phyloP scores from a whole-genome alignment of 1,284 basidiomycete species.

The Quambalaria eucalypti region DNA sequence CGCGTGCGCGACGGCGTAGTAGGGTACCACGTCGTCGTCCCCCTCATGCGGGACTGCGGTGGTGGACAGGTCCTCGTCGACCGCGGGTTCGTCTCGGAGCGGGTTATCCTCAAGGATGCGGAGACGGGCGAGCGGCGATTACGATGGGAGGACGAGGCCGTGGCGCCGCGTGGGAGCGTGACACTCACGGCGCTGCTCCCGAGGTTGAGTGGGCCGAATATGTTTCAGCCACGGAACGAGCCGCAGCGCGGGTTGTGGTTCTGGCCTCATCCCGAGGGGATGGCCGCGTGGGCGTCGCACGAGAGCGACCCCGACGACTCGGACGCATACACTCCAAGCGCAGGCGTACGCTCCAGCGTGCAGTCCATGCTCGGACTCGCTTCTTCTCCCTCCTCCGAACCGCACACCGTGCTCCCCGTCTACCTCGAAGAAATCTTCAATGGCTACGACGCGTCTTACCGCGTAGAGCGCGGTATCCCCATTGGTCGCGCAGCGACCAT shows the following conservation, averaged over 20 bases:
- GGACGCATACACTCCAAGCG: slow-evolving; percentile 20
- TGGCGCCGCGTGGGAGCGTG: neutral
- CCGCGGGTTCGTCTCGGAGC: slow-evolving; percentile 70
- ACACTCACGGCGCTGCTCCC: slow-evolving; percentile 26
- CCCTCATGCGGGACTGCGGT: slow-evolving; percentile 59
- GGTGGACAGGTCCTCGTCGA: slow-evolving; percentile 60
- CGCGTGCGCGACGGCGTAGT: slow-evolving; percentile 75
- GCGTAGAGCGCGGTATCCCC: slow-evolving; percentile 67
- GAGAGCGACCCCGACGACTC: slow-evolving; percentile 5
- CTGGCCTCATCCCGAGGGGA: slow-evolving; percentile 69
- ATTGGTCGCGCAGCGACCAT: slow-evolving; percentile 75
- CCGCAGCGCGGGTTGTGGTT: slow-evolving; percentile 74
- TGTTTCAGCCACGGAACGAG: slow-evolving; percentile 80
- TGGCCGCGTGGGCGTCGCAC: slow-evolving; percentile 59
- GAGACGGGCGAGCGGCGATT: neutral
- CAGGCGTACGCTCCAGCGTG: slow-evolving; percentile 19
- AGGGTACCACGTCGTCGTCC: slow-evolving; percentile 78
- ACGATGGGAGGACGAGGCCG: neutral
- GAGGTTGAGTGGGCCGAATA: slow-evolving; percentile 51
- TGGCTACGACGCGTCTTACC: slow-evolving; percentile 59
- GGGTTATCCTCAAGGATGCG: slow-evolving; percentile 48
- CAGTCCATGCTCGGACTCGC: slow-evolving; percentile 15
- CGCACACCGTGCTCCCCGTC: slow-evolving; percentile 26
- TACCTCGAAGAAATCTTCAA: slow-evolving; percentile 48
- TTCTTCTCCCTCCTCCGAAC: neutral